Percentiles rank a stretch among this genome's conserved stretches.
Evolutionary conservation across 2,329 filamentous ascomycete genomes (phyloP).

Genomic region (Nothophoma quercina): DNA sequence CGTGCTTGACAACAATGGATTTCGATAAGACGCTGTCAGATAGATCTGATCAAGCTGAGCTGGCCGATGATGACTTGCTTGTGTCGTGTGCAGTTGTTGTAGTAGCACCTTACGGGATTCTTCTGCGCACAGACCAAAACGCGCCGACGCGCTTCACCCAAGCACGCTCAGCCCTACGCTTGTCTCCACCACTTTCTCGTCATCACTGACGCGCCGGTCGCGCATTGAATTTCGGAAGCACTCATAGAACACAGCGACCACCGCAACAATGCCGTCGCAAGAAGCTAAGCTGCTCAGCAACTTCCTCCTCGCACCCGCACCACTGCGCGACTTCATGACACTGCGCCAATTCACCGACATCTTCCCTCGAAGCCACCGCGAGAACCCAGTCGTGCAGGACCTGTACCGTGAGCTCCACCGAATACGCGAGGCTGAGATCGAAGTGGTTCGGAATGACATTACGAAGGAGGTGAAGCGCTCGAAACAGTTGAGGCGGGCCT

Average conservation of each 20-base stretch:
- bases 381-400: slow-evolving; percentile 70
- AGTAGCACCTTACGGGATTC: slow-evolving; percentile 18
- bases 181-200: slow-evolving; percentile 9
- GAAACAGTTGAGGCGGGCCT: slow-evolving; percentile 64
- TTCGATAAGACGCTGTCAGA: background rate
- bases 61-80: background rate
- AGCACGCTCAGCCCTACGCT: slow-evolving; percentile 17
- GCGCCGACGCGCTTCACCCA: slow-evolving; percentile 30
- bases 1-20: slow-evolving; percentile 9
- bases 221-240: background rate
- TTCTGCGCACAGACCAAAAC: slow-evolving; percentile 34
- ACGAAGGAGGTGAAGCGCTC: slow-evolving; percentile 69
- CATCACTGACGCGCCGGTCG: slow-evolving; percentile 26
- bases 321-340: slow-evolving; percentile 75
- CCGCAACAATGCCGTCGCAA: slow-evolving; percentile 69
- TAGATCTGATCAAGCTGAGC: slow-evolving; percentile 9
- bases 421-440: slow-evolving; percentile 73
- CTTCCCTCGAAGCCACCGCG: slow-evolving; percentile 73
- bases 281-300: slow-evolving; percentile 78
- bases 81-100: slow-evolving; percentile 3
- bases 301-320: slow-evolving; percentile 79
- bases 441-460: slow-evolving; percentile 72
- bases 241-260: background rate
- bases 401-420: slow-evolving; percentile 83
- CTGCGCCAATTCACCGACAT: slow-evolving; percentile 77